Conservation (phyloP, 305 asterid species). For the Rubia balearica region DNA sequence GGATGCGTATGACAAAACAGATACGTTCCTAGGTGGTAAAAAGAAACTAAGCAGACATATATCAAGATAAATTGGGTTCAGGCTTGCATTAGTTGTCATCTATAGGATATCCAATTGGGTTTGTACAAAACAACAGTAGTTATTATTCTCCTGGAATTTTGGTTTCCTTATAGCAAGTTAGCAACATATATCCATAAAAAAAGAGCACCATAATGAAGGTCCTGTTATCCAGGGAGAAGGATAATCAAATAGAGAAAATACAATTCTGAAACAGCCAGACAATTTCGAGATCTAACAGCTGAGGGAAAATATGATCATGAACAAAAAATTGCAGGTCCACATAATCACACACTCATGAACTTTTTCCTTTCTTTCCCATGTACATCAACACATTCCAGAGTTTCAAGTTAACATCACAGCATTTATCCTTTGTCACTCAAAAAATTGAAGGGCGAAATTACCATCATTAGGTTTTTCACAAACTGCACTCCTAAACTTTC, state of each 20-base stretch:
- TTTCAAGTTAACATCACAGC: neutral
- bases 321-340: neutral
- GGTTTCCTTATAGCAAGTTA: neutral
- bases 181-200: neutral
- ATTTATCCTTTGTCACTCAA: neutral
- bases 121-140: neutral
- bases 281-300: neutral
- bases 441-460: conserved; percentile 24
- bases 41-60: neutral
- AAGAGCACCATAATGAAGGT: neutral
- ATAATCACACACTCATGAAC: neutral
- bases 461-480: conserved; percentile 71
- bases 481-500: conserved; percentile 71
- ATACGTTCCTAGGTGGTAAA: neutral
- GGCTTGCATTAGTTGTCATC: neutral
- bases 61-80: neutral
- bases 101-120: neutral
- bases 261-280: neutral
- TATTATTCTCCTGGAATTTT: neutral
- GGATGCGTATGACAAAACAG: neutral
- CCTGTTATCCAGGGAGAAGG: neutral
- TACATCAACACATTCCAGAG: neutral
- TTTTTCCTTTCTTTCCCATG: neutral
- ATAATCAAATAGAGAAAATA: conserved; percentile 1
- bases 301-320: neutral